phyloP scores from a whole-genome alignment of 306 rosid genomes.

The Begonia fuchsioides region DNA sequence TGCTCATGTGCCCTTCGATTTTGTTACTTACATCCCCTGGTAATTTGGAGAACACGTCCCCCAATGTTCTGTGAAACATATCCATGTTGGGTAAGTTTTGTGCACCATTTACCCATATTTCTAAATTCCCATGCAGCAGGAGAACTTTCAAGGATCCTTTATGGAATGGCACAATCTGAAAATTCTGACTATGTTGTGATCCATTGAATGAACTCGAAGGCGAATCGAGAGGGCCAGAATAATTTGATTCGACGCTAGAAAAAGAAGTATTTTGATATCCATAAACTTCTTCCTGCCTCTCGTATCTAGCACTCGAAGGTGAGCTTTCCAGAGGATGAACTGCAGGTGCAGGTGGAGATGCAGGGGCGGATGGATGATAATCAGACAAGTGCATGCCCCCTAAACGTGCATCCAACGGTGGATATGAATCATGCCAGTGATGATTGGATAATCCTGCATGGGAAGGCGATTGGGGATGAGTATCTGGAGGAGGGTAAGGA shows the following conservation, averaged over 20 bases:
- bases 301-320: constrained; percentile 21
- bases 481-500: constrained; percentile 21
- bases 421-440: constrained; percentile 33
- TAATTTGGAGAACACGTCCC: constrained; percentile 44
- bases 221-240: constrained; percentile 15
- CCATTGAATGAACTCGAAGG: constrained; percentile 38
- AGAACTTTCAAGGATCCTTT: constrained; percentile 58
- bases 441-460: constrained; percentile 35
- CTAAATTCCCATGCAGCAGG: constrained; percentile 83
- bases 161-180: constrained; percentile 55
- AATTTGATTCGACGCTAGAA: constrained; percentile 23
- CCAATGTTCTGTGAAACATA: constrained; percentile 67
- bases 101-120: constrained; percentile 64
- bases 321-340: constrained; percentile 17
- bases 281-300: constrained; percentile 29
- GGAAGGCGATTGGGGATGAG: constrained; percentile 12
- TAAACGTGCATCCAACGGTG: constrained; percentile 44
- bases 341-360: constrained; percentile 30
- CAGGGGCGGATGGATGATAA: constrained; percentile 30
- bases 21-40: constrained; percentile 44
- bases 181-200: constrained; percentile 31
- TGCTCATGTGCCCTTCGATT: constrained; percentile 38
- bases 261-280: constrained; percentile 27
- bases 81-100: constrained; percentile 76
- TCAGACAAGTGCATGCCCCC: constrained; percentile 36